These are phyloP conservation scores for Rhizoclosmatium globosum DNA, from an alignment of 192 early-diverging fungal species.

Conservation along the genomic window DNA sequence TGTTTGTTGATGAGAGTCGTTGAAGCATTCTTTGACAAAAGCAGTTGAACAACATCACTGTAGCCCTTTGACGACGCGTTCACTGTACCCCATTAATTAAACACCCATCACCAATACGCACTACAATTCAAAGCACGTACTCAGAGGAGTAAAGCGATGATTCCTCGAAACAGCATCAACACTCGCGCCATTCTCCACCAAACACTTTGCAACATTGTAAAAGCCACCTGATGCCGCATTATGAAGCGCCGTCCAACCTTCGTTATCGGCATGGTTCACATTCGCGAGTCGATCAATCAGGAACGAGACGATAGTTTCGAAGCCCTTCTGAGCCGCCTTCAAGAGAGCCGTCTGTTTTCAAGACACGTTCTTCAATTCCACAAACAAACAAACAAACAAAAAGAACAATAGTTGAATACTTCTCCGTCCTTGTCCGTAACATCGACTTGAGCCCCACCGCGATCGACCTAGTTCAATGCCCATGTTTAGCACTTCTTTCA, in stretches of 20 bases:
- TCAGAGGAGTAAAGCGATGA: constrained; percentile 74
- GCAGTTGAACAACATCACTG: constrained; percentile 68
- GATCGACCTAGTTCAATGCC: constrained; percentile 66
- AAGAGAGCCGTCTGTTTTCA: constrained; percentile 69
- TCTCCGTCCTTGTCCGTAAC: constrained; percentile 72
- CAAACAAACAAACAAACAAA: not conserved
- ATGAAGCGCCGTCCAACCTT: constrained; percentile 86
- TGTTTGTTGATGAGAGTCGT: constrained; percentile 70
- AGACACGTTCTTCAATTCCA: too few species aligned
- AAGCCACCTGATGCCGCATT: constrained; percentile 75
- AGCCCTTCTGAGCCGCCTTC: constrained; percentile 77
- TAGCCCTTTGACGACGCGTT: constrained; percentile 78
- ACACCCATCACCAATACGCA: not conserved
- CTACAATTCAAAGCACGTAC: constrained; percentile 17
- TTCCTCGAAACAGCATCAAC: constrained; percentile 69
- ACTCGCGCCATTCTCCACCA: constrained; percentile 61
- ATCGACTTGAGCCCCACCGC: constrained; percentile 67
- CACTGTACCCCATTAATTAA: constrained; percentile 50
- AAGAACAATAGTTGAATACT: constrained; percentile 43
- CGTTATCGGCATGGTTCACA: constrained; percentile 71
- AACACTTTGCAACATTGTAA: constrained; percentile 59
- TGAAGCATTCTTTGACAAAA: constrained; percentile 65
- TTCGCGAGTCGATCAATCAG: constrained; percentile 68
- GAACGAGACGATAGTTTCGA: constrained; percentile 63
- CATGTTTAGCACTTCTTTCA: constrained; percentile 59